Evolutionary conservation across 2,329 filamentous ascomycete genomes (phyloP), one percentile per base, ranked within the genome.

Genomic region (Apiospora aurea): DNA sequence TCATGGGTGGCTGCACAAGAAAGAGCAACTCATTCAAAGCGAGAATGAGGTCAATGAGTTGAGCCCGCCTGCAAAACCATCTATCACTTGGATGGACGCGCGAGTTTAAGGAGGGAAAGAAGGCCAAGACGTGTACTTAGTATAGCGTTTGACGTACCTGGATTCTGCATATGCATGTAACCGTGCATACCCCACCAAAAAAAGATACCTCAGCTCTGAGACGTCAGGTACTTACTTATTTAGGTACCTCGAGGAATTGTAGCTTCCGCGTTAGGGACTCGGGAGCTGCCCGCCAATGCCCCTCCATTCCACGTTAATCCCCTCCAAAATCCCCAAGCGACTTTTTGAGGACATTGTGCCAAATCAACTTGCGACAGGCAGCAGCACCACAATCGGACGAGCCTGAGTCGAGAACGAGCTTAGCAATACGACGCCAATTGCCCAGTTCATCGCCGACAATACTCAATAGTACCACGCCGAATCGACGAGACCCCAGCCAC

Each of bases 1-100:
- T 99, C 76, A 98, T 98, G 96, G 96, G 95, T 72, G 96, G 96
- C 41, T 82, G 87, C 89, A 16, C 84, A 99, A 21, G 90, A 96
- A 74, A 96, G 95, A 1, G 91, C 94, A 96, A 0, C 96, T 96
- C 0, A 98, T 95, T 82, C 85, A 98, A 68, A 96, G 96, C 10
- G 38, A 41, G 6, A 8, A 41, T 41, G 4, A 41, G 10, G 6
- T 41, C 10, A 41, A 41, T 41, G 38, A 41, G 38, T 11, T 41
- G 7, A 41, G 38, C 38, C 38, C 10, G 10, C 7, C 38, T 41
- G 38, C 6, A 47, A 18, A 6, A 47, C 6, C 18, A 47, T 4
- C 26, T 29, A 7, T 18, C 16, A 18, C 13, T 18, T 6, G 44
- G 44, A 18, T 21, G 18, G 44, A 47, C 6, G 2, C 38, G 38